These are phyloP conservation scores for Penium margaritaceum DNA, from an alignment of 139 green algal species.

Conservation along the genomic window DNA sequence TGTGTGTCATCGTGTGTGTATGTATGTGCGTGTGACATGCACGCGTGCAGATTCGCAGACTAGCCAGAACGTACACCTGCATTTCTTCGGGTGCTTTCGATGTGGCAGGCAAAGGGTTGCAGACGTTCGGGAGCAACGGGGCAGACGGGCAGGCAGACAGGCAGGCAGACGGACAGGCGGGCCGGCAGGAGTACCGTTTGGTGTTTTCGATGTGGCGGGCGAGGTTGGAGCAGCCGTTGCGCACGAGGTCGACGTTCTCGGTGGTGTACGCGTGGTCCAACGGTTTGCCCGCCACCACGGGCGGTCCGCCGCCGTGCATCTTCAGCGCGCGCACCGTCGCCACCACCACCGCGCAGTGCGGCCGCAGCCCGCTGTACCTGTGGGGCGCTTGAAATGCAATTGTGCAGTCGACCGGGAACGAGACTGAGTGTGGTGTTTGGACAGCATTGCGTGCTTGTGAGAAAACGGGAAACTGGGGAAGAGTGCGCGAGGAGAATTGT, in stretches of 20 bases:
- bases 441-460: no score
- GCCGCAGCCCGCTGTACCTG: conserved; percentile 57
- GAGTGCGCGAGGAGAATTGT: neutral
- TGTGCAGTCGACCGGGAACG: no score
- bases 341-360: conserved; percentile 78
- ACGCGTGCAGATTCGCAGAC: no score
- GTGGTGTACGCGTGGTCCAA: conserved; percentile 82
- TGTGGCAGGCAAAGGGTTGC: no score
- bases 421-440: neutral
- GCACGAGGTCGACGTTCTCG: conserved; percentile 80
- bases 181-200: conserved; percentile 66
- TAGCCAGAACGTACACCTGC: no score
- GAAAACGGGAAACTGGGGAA: neutral
- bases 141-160: no score
- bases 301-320: conserved; percentile 57
- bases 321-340: conserved; percentile 92
- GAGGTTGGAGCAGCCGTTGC: conserved; percentile 44
- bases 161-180: no score
- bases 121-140: no score
- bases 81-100: no score
- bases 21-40: no score
- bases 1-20: no score
- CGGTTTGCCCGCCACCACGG: conserved; percentile 63
- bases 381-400: no score
- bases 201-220: conserved; percentile 82